Conservation (phyloP, 345 rosid genomes). For the Salix exigua region DNA sequence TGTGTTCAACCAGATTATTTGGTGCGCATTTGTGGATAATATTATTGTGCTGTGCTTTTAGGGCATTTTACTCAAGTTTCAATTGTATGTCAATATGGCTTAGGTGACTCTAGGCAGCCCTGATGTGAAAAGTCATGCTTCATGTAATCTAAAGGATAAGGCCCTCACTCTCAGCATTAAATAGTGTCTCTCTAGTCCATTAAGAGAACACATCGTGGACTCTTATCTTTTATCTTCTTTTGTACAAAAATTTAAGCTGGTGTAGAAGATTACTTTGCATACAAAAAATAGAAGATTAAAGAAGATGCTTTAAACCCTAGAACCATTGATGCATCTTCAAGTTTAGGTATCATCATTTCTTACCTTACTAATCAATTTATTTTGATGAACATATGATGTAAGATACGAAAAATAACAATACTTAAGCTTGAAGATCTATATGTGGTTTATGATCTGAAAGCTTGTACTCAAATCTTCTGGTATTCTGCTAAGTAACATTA, state of each 20-base stretch:
- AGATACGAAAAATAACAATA: neutral
- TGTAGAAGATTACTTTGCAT: neutral
- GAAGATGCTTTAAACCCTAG: too few species aligned
- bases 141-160: neutral
- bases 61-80: too few species aligned
- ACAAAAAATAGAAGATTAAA: too few species aligned
- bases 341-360: too few species aligned
- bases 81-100: too few species aligned
- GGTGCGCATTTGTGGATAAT: neutral
- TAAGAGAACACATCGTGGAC: neutral
- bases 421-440: neutral
- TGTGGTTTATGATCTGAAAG: neutral
- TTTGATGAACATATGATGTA: neutral
- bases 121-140: neutral
- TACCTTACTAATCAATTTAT: too few species aligned
- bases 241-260: neutral
- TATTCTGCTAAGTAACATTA: neutral
- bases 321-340: too few species aligned
- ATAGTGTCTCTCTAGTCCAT: neutral
- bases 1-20: neutral
- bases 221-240: neutral
- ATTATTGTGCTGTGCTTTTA: neutral
- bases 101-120: neutral
- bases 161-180: neutral
- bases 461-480: neutral